Base-by-base conservation (phyloP, 2,329 filamentous ascomycete genomes). In the Colletotrichum sp. region DNA sequence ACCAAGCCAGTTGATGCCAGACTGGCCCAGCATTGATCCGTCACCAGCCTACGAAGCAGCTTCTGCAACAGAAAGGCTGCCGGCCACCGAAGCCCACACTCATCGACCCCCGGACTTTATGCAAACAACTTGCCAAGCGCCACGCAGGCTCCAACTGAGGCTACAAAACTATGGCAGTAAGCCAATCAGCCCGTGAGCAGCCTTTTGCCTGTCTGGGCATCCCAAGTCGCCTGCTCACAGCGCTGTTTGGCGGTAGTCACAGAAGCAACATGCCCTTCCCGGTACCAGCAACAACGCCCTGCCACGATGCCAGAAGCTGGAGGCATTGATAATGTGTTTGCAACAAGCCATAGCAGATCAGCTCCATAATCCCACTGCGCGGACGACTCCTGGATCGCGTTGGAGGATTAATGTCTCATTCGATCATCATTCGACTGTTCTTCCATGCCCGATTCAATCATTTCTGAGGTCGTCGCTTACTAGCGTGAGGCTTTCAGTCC, bases 21-120 rank as follows among this genome's bases (percentile, higher is more conserved):
- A 57, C 30, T 64, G 34, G 64, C 12, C 25, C 27, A 66, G 71
- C 75, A 77, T 74, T 77, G 75, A 77, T 77, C 69, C 66, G 69
- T 71, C 65, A 59, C 77, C 77, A 77, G 75, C 62, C 59, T 62
- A 59, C 78, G 78, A 81, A 70, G 80, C 78, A 79, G 76, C 77
- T 78, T 79, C 72, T 82, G 77, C 80, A 77, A 80, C 77, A 80
- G 74, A 78, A 74, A 69, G 78, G 69, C 65, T 71, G 75, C 76
- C 75, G 70, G 59, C 78, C 70, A 73, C 65, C 64, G 66, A 71
- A 73, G 76, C 68, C 75, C 77, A 75, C 74, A 77, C 78, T 77
- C 75, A 78, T 61, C 49, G 27, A 67, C 66, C 62, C 67, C 75
- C 77, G 76, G 81, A 82, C 82, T 83, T 84, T 78, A 83, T 85